These are phyloP conservation scores for Epichloe bromicola DNA, from an alignment of 2,329 filamentous ascomycete species.

Conservation along the genomic window DNA sequence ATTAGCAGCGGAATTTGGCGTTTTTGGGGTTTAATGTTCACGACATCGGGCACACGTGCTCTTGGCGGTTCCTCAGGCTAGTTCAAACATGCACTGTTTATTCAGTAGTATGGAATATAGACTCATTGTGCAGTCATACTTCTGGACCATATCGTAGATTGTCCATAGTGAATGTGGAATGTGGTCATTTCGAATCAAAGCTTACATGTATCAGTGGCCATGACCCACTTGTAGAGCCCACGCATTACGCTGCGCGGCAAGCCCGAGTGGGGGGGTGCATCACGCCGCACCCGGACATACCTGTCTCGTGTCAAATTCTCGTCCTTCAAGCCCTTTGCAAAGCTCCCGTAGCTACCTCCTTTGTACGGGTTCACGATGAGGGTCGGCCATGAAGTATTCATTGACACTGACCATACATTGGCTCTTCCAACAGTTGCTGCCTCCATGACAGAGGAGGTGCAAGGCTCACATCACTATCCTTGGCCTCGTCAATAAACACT, in stretches of 20 bases:
- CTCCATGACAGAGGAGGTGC: not conserved
- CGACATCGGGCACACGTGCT: not conserved
- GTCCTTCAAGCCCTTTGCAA: not conserved
- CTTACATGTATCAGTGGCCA: not conserved
- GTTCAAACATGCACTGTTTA: not conserved
- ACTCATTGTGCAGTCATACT: not conserved
- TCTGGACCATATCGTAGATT: too few species aligned
- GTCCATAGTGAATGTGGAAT: too few species aligned
- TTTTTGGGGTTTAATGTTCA: not conserved
- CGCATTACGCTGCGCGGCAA: not conserved
- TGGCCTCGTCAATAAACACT: not conserved
- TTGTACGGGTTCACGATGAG: not conserved
- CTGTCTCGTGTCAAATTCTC: not conserved
- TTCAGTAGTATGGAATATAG: not conserved
- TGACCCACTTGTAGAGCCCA: not conserved
- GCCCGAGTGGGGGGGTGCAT: not conserved
- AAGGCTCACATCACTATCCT: not conserved
- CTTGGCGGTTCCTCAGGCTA: not conserved
- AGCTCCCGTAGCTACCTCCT: too few species aligned
- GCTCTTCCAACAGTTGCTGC: not conserved
- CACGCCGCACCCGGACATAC: not conserved
- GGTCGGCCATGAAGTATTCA: not conserved
- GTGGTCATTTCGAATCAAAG: not conserved
- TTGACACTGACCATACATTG: not conserved
- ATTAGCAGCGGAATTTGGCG: conserved; percentile 69